Base-by-base conservation (phyloP, 345 rosid genomes). In the Aurinia saxatilis region DNA sequence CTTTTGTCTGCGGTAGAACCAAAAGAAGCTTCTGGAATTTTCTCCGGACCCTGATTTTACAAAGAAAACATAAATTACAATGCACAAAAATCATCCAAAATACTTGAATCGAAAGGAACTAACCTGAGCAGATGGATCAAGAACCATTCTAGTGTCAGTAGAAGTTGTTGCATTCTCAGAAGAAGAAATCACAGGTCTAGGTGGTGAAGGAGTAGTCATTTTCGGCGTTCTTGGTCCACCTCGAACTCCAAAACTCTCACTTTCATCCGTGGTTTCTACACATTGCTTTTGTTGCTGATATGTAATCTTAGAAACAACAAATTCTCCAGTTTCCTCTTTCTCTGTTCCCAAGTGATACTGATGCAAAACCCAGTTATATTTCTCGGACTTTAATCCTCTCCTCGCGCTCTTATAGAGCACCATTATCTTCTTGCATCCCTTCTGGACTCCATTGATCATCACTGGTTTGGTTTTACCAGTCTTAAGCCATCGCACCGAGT, bases 401-500 rank as follows among this genome's bases (percentile, higher is more conserved):
- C 76, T 83, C 7, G 85, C 70, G 60, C 73, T 76, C 72, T 73
- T 82, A 57, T 92, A 89, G 3, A 92, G 93, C 67, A 92, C 96
- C 98, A 92, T 80, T 66, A 85, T 78, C 66, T 92, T 89, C 77
- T 87, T 87, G 58, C 84, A 84, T 12, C 98, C 98, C 57, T 55
- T 82, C 4, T 72, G 93, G 41, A 79, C 74, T 41, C 95, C 95
- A 70, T 84, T 85, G 17, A 77, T 61, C 2, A 77, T 60, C 21
- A 89, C 75, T n/a, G 80, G 49, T 81, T 79, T 89, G 55, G 96
- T 92, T 82, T 70, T 79, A 31, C 98, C 98, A 4, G 98, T 87
- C 80, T 87, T 92, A 66, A 82, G 97, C 98, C 98, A 92, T 59
- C 97, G 96, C 5, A 80, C 87, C 31, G 68, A 67, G 40, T 79